Conservation (phyloP, 495 filamentous ascomycete genomes). For the Penicillium arizonense region DNA sequence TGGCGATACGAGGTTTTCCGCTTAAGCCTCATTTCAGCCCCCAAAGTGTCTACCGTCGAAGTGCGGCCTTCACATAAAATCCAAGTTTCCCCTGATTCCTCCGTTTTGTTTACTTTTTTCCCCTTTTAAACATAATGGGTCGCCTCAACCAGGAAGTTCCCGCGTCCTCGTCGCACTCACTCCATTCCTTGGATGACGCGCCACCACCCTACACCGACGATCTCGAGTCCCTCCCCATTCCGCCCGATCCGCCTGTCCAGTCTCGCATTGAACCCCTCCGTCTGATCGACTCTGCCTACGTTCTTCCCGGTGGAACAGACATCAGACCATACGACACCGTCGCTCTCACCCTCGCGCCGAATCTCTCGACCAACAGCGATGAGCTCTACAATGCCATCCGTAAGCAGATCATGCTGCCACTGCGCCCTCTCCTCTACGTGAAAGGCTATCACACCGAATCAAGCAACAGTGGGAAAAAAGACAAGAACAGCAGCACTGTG, state of each 20-base stretch:
- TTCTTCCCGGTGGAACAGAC: conserved; percentile 12
- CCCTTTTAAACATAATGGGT: conserved; percentile 7
- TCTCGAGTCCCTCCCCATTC: conserved; percentile 5
- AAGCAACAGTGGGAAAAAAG: conserved; percentile 23
- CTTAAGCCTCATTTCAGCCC: too few species aligned
- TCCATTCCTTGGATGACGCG: conserved; percentile 20
- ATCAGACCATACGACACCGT: conserved; percentile 12
- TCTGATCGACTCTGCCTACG: conserved; percentile 21
- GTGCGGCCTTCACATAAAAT: too few species aligned
- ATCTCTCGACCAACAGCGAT: conserved; percentile 20
- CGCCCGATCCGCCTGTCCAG: background rate
- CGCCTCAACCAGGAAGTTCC: conserved; percentile 13
- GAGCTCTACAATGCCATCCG: conserved; percentile 26
- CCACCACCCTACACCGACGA: conserved; percentile 29
- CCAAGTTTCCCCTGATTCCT: too few species aligned
- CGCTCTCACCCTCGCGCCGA: conserved; percentile 25
- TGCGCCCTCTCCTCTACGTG: conserved; percentile 34
- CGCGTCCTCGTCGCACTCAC: conserved; percentile 21
- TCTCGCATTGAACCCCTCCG: conserved; percentile 7
- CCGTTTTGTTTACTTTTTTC: background rate
- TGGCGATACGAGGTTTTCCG: too few species aligned
- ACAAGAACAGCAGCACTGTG: conserved; percentile 26
- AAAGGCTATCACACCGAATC: conserved; percentile 34
- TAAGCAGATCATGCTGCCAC: conserved; percentile 33
- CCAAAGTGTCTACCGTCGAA: too few species aligned